These are phyloP conservation scores for Microstegium vimineum DNA, from an alignment of 176 grass and related monocot genomes.

Conservation along the genomic window DNA sequence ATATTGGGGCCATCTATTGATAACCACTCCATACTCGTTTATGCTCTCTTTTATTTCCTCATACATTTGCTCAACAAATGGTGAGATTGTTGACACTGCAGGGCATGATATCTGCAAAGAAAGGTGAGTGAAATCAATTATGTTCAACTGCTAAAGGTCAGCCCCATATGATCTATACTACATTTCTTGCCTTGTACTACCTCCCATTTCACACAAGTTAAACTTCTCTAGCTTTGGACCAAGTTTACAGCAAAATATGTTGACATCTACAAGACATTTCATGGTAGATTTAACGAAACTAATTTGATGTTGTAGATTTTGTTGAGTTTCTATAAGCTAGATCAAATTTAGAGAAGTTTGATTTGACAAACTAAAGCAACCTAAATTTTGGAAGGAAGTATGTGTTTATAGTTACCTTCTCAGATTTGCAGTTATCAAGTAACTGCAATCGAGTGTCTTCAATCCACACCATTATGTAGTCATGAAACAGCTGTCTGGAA, in stretches of 20 bases:
- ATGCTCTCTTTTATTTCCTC: conserved; percentile 83
- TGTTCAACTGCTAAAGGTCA: conserved; percentile 10
- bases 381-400: neutral
- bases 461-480: conserved; percentile 88
- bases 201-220: neutral
- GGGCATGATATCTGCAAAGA: conserved; percentile 57
- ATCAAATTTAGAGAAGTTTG: neutral
- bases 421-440: conserved; percentile 88
- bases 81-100: conserved; percentile 57
- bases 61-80: conserved; percentile 78
- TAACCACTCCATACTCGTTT: conserved; percentile 84
- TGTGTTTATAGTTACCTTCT: conserved; percentile 47
- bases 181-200: neutral
- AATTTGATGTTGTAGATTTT: neutral
- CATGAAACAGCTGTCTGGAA: conserved; percentile 90
- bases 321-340: neutral
- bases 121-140: conserved; percentile 21
- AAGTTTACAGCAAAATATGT: neutral
- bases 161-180: conserved; percentile 8
- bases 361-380: neutral
- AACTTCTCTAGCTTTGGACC: no score
- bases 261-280: neutral
- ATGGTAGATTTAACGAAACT: neutral
- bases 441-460: conserved; percentile 85
- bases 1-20: conserved; percentile 94